Conservation (phyloP, 2,329 filamentous ascomycete species). For the Trichoderma hamatum region DNA sequence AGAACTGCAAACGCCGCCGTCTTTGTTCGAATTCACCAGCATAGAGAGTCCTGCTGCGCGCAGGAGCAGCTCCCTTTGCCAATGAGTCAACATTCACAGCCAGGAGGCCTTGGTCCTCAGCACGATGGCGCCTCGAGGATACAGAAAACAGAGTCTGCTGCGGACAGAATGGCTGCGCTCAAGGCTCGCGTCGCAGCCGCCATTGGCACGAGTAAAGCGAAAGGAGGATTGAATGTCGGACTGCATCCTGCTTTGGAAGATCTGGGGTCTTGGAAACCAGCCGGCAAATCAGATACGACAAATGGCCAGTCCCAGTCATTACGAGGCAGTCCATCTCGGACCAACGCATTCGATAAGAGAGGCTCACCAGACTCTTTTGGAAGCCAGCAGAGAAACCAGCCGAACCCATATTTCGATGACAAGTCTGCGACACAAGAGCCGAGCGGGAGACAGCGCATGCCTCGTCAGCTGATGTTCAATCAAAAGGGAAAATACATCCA, state of each 20-base stretch:
- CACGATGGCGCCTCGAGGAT: slow-evolving; percentile 58
- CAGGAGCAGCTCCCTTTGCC: slow-evolving; percentile 3
- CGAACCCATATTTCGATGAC: slow-evolving; percentile 83
- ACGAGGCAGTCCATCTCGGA: not conserved
- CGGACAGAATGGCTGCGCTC: slow-evolving; percentile 73
- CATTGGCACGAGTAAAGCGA: slow-evolving; percentile 61
- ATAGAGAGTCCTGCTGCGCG: not conserved
- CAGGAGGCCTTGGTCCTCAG: slow-evolving; percentile 57
- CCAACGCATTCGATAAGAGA: slow-evolving; percentile 1
- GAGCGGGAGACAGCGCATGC: slow-evolving; percentile 64
- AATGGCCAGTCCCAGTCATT: slow-evolving; percentile 28
- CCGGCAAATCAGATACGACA: slow-evolving; percentile 42
- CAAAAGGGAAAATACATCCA: slow-evolving; percentile 97
- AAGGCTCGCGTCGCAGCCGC: slow-evolving; percentile 80
- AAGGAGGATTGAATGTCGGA: slow-evolving; percentile 73
- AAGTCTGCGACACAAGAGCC: slow-evolving; percentile 62
- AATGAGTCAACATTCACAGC: slow-evolving; percentile 58
- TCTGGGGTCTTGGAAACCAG: slow-evolving; percentile 51
- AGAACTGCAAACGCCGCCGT: not conserved
- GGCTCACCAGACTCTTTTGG: slow-evolving; percentile 25
- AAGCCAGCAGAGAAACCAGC: slow-evolving; percentile 21
- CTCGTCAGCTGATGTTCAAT: slow-evolving; percentile 84
- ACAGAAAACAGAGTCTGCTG: slow-evolving; percentile 59
- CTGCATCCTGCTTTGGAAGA: slow-evolving; percentile 75
- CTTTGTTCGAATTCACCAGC: not conserved